Conservation (phyloP, 352 stramenopile species). For the Phytophthora meadii region DNA sequence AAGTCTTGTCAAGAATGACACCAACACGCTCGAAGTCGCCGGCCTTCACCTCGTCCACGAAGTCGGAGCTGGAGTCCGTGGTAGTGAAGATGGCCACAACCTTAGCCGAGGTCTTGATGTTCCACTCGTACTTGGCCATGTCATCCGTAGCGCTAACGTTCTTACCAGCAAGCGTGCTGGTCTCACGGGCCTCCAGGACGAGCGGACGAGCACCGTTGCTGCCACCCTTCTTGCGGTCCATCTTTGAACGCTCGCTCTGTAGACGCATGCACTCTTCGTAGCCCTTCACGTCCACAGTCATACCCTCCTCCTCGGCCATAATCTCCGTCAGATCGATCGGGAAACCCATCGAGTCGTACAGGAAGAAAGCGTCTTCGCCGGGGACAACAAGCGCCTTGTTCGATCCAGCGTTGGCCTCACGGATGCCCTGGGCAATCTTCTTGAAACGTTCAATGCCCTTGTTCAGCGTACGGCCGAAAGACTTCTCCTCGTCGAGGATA, state of each 20-base stretch:
- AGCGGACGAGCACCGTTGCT: constrained; percentile 78
- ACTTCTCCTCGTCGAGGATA: constrained; percentile 97
- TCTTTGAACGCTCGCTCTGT: constrained; percentile 85
- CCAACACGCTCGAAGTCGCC: constrained; percentile 91
- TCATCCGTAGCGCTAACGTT: constrained; percentile 93
- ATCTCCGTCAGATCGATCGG: constrained; percentile 98
- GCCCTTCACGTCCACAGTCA: constrained; percentile 94
- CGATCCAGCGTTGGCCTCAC: constrained; percentile 60
- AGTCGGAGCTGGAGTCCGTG: constrained; percentile 86
- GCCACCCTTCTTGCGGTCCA: constrained; percentile 90
- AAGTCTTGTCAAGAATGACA: constrained; percentile 97
- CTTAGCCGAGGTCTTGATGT: constrained; percentile 79
- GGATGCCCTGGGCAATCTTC: constrained; percentile 85
- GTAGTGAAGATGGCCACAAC: constrained; percentile 96
- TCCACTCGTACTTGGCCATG: constrained; percentile 95
- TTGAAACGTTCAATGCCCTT: constrained; percentile 93
- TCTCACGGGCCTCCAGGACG: constrained; percentile 96
- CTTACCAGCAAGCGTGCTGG: constrained; percentile 84
- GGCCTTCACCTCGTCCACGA: constrained; percentile 74
- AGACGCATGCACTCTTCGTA: constrained; percentile 95
- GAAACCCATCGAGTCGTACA: constrained; percentile 99
- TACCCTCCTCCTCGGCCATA: constrained; percentile 95
- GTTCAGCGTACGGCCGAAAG: constrained; percentile 95
- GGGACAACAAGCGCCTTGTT: constrained; percentile 84
- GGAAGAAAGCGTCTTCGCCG: constrained; percentile 97